Conservation (phyloP, 75 land plant species). For the Picea sitchensis region DNA sequence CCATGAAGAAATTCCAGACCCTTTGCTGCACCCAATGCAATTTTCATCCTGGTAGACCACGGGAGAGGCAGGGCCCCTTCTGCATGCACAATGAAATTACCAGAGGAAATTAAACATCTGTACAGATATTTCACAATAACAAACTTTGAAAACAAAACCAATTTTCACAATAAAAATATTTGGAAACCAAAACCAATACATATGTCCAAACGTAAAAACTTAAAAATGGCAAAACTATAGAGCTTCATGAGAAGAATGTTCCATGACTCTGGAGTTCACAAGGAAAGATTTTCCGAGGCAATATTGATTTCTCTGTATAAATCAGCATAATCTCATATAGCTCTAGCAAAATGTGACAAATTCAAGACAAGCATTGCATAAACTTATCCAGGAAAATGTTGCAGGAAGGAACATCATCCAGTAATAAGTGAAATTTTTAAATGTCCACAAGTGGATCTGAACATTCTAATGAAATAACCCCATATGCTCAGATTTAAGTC, state of each 20-base stretch:
- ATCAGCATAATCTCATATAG: neutral
- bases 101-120: constrained; percentile 4
- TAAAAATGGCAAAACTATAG: neutral
- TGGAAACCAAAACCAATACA: too few species aligned
- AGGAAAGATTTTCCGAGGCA: neutral
- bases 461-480: neutral
- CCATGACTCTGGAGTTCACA: neutral
- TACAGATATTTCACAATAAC: neutral
- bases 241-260: neutral
- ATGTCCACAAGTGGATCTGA: neutral
- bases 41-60: constrained; percentile 66
- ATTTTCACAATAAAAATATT: neutral
- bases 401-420: neutral
- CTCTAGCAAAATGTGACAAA: neutral
- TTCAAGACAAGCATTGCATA: neutral
- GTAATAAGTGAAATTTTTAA: neutral
- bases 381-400: too few species aligned
- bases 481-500: neutral
- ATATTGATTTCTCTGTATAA: neutral
- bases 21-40: constrained; percentile 63
- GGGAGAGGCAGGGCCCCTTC: constrained; percentile 24
- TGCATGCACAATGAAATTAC: constrained; percentile 4
- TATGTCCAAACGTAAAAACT: neutral
- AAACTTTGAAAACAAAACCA: neutral
- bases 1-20: constrained; percentile 67